Evolutionary conservation across 2,329 filamentous ascomycete genomes (phyloP), one percentile per base, ranked within the genome.

Genomic region (Fusarium keratoplasticum): DNA sequence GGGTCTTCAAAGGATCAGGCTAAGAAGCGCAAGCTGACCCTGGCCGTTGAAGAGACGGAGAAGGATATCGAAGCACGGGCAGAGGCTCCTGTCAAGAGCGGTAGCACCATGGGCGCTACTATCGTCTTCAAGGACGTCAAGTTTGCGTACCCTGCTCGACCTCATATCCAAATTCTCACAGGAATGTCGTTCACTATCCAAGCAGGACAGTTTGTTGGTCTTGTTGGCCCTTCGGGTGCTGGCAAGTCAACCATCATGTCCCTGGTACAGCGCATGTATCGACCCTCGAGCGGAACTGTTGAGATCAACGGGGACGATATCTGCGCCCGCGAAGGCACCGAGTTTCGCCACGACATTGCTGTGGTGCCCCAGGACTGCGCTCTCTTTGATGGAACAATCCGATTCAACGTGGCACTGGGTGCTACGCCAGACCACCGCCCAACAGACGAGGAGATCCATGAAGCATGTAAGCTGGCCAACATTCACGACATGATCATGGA

Each of bases 221-320:
- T 93, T 13, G 90, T 93, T 3, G 91, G 91, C 0, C 89, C 90
- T 5, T 91, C 89, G 0, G 91, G 91, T 3, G 89, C 90, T 2
- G 91, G 91, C 1, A 93, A 93, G 77, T 92, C 89, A 1, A 93
- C 91, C 22, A 89, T 91, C 55, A 86, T 93, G 76, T 86, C 88
- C 3, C 81, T 89, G 5, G 80, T 89, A 1, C 86, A 89, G 73
- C 81, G 86, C 18, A 85, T 89, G 74, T 88, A 89, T 78, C 80
- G 80, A 5, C 84, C 86, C 1, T 78, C 81, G 0, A 69, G 80
- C 4, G 86, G 87, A 16, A 76, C 76, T 5, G 80, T 88, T 35
- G 76, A 84, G 31, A 81, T 88, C n/a, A 84, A 88, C 70, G 85
- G 85, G 4, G 70, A 83, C 2, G 83, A 89, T 74, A 84, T 90